Evolutionary conservation across 352 stramenopile species (phyloP), one percentile per base, ranked within the genome.

Genomic region (Phytophthora pisi): DNA sequence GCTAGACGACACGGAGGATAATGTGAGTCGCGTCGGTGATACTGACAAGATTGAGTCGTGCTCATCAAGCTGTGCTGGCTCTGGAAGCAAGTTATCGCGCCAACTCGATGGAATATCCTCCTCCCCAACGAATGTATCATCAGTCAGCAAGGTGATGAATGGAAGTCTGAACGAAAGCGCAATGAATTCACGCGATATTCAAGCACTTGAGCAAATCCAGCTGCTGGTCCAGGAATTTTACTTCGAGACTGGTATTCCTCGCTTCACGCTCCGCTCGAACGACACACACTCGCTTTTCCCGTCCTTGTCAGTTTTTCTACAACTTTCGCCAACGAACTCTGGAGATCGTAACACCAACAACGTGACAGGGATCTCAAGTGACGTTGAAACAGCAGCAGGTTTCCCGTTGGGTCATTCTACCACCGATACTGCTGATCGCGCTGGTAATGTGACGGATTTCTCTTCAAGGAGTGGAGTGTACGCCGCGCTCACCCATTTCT

Each of bases 241-340:
- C 51, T 89, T 89, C 47, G 64, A 79, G 1, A 80, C 80, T 42
- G 82, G 82, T 8, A 78, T 91, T 46, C 80, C 82, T 15, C 78
- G 77, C 7, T 66, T 89, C 36, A 13, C 58, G 5, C 52, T 51
- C 42, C 68, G 60, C 30, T 66, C 64, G 40, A 80, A 83, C 51
- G 57, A 28, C 4, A 73, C 70, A 36, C 46, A 71, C 20, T 42
- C 43, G 10, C 45, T 57, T 1, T 89, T 91, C 57, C 76, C 75
- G 9, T 70, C 68, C 6, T 47, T 77, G 0, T 46, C 63, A 26
- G 55, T 61, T 57, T 81, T 88, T 63, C 50, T 72, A 28, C 53
- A 43, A 24, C 18, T 9, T 5, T 52, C 45, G 11, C 5, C 13
- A 10, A 30, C 26, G 1, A 56, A 2, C 15, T 31, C 24, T 40